Evolutionary conservation across 139 green algal species (phyloP), one percentile per base, ranked within the genome.

Genomic region (Desmodesmus armatus): DNA sequence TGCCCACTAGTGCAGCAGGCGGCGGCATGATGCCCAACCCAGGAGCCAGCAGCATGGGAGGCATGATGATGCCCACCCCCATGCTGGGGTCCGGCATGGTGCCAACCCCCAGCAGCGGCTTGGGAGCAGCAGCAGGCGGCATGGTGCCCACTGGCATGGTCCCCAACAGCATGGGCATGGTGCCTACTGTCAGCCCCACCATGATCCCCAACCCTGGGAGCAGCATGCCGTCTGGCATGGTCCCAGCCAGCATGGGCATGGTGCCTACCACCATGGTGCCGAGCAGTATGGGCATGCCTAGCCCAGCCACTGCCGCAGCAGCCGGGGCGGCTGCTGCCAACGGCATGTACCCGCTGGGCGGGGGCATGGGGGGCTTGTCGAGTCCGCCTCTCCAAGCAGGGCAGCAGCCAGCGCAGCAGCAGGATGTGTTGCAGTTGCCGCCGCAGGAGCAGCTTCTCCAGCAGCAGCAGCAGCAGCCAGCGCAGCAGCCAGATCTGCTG

Each of bases 151-250:
- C 40, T 51, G 15, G 84, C 72, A 80, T 80, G 74, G 49, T 69
- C 27, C 41, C 55, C 33, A 73, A 60, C 62, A 40, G 60, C 11
- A 25, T 25, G 11, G 69, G 80, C 23, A 86, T 80, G 67, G 80
- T 72, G 66, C 77, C 77, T 35, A 78, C 67, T n/a, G 25, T 41
- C 31, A 66, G 66, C 35, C 23, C 29, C 19, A 37, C 78, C 37
- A 88, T 90, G 87, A 76, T 90, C 58, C 86, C 86, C 0, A 70
- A 80, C 17, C 47, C 41, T 65, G 83, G 78, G 58, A 82, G 35
- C 23, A 39, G 81, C 51, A 80, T 77, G 79, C 40, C 72, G 43
- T 41, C 80, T 37, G 33, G 73, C 33, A 88, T 88, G 73, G 43
- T 87, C 39, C 55, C 55, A 41, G 37, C 11, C 19, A 37, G 62